Evolutionary conservation across 495 filamentous ascomycete genomes (phyloP), one percentile per base, ranked within the genome.

Genomic region (Aspergillus steynii): DNA sequence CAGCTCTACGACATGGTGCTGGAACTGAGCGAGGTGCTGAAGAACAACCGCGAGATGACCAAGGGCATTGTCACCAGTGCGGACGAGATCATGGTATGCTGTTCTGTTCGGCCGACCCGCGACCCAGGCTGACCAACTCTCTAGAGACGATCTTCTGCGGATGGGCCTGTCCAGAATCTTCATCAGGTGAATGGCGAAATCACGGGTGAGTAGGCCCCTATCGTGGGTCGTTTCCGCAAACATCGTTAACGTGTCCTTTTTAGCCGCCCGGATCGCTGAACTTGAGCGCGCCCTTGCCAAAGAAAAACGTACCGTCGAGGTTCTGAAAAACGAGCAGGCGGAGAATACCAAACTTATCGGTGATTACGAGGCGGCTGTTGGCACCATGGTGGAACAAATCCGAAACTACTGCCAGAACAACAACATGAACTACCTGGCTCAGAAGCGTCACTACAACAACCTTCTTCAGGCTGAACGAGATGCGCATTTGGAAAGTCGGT

Each of bases 1-100:
- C 88, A 91, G 71, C 84, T 96, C 49, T 93, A 92, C 70, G 82
- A 86, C 51, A 89, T 93, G 84, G 88, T 96, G 20, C 81, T 93
- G 59, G 89, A 94, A 70, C 77, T 96, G 64, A 90, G 88, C 61
- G 84, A 87, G 28, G 83, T 91, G 59, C 80, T 93, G 25, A 86
- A 87, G 66, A 85, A 89, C 48, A 96, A 95, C 71, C 85, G 90
- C 56, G 87, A 89, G 57, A 84, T 89, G 54, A 88, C 90, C 7
- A 85, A 87, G 61, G 85, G 85, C 47, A 88, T 96, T 57, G 87
- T 94, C 12, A 77, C 82, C 5, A 88, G 89, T 61, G 84, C 86
- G 5, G 82, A 85, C 59, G 83, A 86, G 52, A 77, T 87, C 50
- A 83, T 83, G 76, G 82, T 83, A 70, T 48, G 79, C 71, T 46